Conservation (phyloP, 371 early-diverging fungal species). For the Syncephalastrum monosporum region DNA sequence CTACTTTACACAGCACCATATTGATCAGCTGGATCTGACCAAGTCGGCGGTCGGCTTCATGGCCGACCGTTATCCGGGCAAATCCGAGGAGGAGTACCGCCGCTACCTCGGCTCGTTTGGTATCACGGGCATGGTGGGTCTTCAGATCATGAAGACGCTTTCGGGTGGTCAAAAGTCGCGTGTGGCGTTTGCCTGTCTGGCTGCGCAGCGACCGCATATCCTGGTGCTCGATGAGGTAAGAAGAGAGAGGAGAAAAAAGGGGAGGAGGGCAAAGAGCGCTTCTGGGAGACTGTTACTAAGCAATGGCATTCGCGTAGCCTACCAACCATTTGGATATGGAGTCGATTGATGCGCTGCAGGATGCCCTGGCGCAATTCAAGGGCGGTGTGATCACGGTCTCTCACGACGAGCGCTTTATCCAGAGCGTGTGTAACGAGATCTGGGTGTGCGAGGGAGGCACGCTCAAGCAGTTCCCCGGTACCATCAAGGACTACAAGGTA, state of each 20-base stretch:
- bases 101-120: slow-evolving; percentile 93
- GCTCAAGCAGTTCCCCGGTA: slow-evolving; percentile 63
- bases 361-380: slow-evolving; percentile 74
- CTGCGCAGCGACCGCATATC: slow-evolving; percentile 91
- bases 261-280: no score
- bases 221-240: slow-evolving; percentile 94
- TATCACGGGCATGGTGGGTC: slow-evolving; percentile 92
- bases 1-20: slow-evolving; percentile 98
- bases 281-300: not conserved
- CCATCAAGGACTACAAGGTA: slow-evolving; percentile 55
- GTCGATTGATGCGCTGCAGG: slow-evolving; percentile 88
- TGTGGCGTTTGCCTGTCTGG: slow-evolving; percentile 95
- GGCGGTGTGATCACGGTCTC: slow-evolving; percentile 94
- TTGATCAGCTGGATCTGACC: slow-evolving; percentile 91
- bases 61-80: slow-evolving; percentile 85
- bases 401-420: slow-evolving; percentile 92
- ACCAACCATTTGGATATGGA: slow-evolving; percentile 92
- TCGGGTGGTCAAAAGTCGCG: slow-evolving; percentile 99
- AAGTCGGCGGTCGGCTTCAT: slow-evolving; percentile 87
- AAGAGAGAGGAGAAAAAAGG: no score
- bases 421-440: slow-evolving; percentile 84
- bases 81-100: slow-evolving; percentile 94
- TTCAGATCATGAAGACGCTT: slow-evolving; percentile 92
- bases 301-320: slow-evolving; percentile 41
- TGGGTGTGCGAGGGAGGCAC: slow-evolving; percentile 80